Base-by-base conservation (phyloP, 805 yeast genomes). In the Metschnikowia anglica region DNA sequence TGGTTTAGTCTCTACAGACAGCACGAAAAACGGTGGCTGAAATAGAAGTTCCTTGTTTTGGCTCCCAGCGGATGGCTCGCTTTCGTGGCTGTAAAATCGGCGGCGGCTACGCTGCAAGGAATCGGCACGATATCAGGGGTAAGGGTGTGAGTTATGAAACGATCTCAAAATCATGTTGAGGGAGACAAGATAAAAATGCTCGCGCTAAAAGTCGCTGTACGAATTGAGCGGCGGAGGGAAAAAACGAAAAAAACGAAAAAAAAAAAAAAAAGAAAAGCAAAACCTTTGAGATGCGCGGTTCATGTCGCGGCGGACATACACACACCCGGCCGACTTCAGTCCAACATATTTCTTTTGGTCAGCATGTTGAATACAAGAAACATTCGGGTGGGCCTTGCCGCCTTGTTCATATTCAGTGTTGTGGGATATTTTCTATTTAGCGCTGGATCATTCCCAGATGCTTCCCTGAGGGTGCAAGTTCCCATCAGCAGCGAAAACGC, bases 351-450 rank as follows among this genome's bases (percentile, higher is more conserved):
- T 30, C 25, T 34, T 26, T 13, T 13, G 24, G 21, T 19, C 18
- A 39, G 19, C 33, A 62, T 68, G 70, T 48, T 69, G 52, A 59
- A 72, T 51, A 63, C 70, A 44, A 68, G 79, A 56, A 77, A 77
- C 60, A 64, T 74, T 52, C 79, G 85, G 46, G 71, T 77, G 47
- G 50, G 77, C 12, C 58, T 79, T 10, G 77, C 77, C 10, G 75
- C 81, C 2, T 52, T 79, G 32, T 76, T 76, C 18, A 60, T 80
- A 23, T 60, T 81, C 37, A 68, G 73, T 53, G 59, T 82, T 40
- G 66, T 80, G 17, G 62, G 74, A 28, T 70, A 80, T 51, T 65
- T 81, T 39, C 70, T 73, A 39, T 60, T 76, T 3, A 68, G 81
- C 1, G 70, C 74, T 34, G 53, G 60, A 38, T 57, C 68, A 23